Percentiles rank a stretch among this genome's conserved stretches.
Conservation (phyloP, 2,329 filamentous ascomycete species). For the Ceratocystis cubensis region DNA sequence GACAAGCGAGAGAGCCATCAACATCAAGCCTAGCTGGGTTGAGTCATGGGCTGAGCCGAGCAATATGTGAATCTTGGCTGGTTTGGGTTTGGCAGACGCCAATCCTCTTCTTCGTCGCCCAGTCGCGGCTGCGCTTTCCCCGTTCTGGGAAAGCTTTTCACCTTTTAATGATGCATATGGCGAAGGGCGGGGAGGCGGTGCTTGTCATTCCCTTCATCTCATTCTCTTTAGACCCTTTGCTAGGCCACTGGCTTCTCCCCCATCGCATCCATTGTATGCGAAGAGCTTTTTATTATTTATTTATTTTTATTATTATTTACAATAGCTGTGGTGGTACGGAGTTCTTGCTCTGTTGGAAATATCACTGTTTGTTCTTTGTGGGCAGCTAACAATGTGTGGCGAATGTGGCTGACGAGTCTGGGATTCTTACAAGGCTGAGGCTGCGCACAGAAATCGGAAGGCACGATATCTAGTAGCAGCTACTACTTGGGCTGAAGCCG, state of each 20-base stretch:
- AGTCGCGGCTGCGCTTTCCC: neutral
- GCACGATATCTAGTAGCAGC: neutral
- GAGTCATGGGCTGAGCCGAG: no score
- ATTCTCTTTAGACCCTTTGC: neutral
- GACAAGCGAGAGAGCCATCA: neutral
- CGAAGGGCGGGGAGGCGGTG: neutral
- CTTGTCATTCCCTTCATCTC: neutral
- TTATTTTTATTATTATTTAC: no score
- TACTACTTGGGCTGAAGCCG: neutral
- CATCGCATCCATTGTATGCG: neutral
- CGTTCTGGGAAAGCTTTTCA: neutral
- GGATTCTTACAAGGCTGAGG: neutral
- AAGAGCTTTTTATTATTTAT: neutral
- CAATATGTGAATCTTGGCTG: neutral
- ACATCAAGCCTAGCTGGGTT: no score
- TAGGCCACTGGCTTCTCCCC: neutral
- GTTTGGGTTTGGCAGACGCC: neutral
- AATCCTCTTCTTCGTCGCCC: neutral
- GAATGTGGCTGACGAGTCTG: neutral
- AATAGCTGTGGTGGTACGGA: no score
- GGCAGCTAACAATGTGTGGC: neutral
- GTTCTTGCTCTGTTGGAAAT: no score
- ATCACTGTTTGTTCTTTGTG: no score
- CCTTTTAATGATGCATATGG: neutral
- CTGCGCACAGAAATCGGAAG: neutral